These are phyloP conservation scores for Crithidia fasciculata DNA, from an alignment of 208 protist genomes.

Conservation along the genomic window DNA sequence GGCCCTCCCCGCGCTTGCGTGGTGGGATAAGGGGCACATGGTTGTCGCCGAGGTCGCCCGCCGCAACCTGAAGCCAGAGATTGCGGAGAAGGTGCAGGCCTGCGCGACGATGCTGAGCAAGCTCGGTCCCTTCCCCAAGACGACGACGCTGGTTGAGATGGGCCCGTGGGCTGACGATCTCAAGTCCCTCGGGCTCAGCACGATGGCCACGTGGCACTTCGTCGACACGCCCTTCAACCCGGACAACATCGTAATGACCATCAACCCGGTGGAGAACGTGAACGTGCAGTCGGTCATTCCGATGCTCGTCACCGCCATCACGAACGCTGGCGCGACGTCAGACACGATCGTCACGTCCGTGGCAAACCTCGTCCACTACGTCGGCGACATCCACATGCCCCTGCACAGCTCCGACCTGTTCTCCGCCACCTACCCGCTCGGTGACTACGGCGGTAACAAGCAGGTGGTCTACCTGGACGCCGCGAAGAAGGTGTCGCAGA, in stretches of 20 bases:
- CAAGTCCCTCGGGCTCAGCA: constrained; percentile 35
- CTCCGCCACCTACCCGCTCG: constrained; percentile 40
- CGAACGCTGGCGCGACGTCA: constrained; percentile 11
- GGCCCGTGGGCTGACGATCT: constrained; percentile 65
- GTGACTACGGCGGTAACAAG: constrained; percentile 59
- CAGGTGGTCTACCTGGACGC: constrained; percentile 34
- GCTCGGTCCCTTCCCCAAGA: constrained; percentile 41
- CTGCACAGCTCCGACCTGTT: constrained; percentile 38
- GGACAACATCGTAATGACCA: constrained; percentile 30
- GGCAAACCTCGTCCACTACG: constrained; percentile 61
- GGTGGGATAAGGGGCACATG: constrained; percentile 75
- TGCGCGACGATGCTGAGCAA: constrained; percentile 32
- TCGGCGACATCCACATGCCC: constrained; percentile 49
- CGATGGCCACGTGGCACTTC: constrained; percentile 63
- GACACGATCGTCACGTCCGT: constrained; percentile 27
- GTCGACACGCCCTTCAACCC: constrained; percentile 54
- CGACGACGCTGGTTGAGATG: constrained; percentile 45
- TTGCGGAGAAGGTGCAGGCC: constrained; percentile 27
- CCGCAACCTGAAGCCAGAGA: constrained; percentile 34
- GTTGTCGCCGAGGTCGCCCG: constrained; percentile 54
- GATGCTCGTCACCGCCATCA: constrained; percentile 35
- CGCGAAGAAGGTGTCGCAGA: constrained; percentile 22
- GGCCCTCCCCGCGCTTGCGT: constrained; percentile 33
- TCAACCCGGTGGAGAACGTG: constrained; percentile 25
- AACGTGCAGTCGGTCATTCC: constrained; percentile 50